phyloP scores from a whole-genome alignment of 176 grass and related monocot species.

The Phyllostachys edulis region DNA sequence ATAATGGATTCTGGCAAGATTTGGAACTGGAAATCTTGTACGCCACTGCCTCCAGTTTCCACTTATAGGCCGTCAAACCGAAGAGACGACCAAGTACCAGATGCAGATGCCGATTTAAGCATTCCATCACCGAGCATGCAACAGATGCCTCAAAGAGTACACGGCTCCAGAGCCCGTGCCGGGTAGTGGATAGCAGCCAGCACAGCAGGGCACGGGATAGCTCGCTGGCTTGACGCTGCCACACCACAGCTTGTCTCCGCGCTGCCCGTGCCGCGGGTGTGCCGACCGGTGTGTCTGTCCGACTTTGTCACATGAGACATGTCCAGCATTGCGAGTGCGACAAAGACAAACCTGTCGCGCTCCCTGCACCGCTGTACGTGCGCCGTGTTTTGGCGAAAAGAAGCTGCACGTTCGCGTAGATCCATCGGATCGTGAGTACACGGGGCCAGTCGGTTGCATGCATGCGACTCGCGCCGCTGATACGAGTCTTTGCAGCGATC shows the following conservation, averaged over 20 bases:
- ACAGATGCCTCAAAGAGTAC: not conserved
- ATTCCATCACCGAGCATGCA: not conserved
- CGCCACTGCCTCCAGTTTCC: not conserved
- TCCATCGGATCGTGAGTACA: not conserved
- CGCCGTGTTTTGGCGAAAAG: not conserved
- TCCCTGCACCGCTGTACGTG: not conserved
- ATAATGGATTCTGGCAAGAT: not conserved
- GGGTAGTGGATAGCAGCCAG: not conserved
- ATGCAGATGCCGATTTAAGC: constrained; percentile 16
- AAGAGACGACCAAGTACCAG: not conserved
- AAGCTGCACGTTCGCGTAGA: not conserved
- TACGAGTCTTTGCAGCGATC: constrained; percentile 1
- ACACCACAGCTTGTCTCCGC: not conserved
- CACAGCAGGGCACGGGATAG: not conserved
- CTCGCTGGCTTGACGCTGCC: not conserved
- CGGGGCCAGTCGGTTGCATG: not conserved
- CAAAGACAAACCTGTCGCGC: not conserved
- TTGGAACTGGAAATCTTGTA: not conserved
- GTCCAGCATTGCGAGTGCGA: not conserved
- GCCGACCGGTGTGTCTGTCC: constrained; percentile 25
- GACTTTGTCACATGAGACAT: not conserved
- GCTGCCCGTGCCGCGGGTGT: constrained; percentile 16
- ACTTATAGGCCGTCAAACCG: not conserved
- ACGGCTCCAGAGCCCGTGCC: not conserved
- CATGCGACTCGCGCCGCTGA: not conserved